A percentile compares a stretch with the other conserved stretches of the same genome.
These are phyloP conservation scores for Pichia eremophila DNA, from an alignment of 805 yeast genomes.

Conservation along the genomic window DNA sequence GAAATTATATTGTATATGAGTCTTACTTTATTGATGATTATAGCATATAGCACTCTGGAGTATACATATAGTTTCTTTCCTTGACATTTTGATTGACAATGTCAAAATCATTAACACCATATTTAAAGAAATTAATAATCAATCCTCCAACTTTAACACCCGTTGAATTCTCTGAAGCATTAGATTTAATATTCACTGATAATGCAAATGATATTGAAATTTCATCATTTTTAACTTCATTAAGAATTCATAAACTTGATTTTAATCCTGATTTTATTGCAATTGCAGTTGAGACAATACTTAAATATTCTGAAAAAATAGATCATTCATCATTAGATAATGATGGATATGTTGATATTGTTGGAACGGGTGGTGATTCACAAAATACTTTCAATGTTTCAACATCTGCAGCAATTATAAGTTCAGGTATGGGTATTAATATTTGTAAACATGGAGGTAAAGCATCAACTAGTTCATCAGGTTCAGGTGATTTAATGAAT, in stretches of 20 bases:
- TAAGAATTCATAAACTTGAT: slow-evolving; percentile 67
- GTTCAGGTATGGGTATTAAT: slow-evolving; percentile 75
- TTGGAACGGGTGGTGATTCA: slow-evolving; percentile 99
- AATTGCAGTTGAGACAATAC: slow-evolving; percentile 70
- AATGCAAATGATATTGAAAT: slow-evolving; percentile 59
- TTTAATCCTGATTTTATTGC: slow-evolving; percentile 76
- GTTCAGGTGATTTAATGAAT: slow-evolving; percentile 83
- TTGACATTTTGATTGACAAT: background rate
- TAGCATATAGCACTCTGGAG: no score
- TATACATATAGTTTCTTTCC: no score
- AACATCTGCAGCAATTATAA: slow-evolving; percentile 89
- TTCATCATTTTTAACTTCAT: slow-evolving; percentile 70
- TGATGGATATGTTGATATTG: slow-evolving; percentile 70
- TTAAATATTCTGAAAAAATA: slow-evolving; percentile 55
- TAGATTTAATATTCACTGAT: slow-evolving; percentile 51
- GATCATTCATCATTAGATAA: slow-evolving; percentile 33
- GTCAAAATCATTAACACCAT: slow-evolving; percentile 35
- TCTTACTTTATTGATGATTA: no score
- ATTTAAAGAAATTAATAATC: slow-evolving; percentile 52
- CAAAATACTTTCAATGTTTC: slow-evolving; percentile 95
- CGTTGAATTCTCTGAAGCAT: slow-evolving; percentile 53
- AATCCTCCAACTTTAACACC: slow-evolving; percentile 58
- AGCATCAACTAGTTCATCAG: slow-evolving; percentile 87
- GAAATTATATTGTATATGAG: no score
- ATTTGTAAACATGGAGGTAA: slow-evolving; percentile 97